Evolutionary conservation across 1,284 basidiomycete species (phyloP), one percentile per base, ranked within the genome.

Genomic region (Ustilago bromivora): DNA sequence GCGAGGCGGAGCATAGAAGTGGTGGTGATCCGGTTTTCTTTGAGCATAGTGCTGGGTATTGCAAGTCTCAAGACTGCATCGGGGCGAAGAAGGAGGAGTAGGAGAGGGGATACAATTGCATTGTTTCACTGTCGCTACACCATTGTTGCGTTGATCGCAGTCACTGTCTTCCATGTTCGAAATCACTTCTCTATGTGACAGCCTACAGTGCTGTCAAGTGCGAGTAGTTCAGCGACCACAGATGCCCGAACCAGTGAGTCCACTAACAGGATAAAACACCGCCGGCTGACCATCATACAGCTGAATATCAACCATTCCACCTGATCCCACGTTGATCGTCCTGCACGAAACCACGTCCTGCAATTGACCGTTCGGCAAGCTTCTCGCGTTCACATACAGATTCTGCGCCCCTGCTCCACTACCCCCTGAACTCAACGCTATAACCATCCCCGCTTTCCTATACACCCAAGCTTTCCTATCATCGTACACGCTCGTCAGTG

Each of bases 391-490:
- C 60, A 84, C 73, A 17, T 84, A 65, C 7, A 79, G 81, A 4
- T 78, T 70, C 31, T 83, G 86, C 55, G 87, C 86, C 1, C 88
- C 85, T 13, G 85, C 79, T 43, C 81, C 84, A 9, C 87, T 86
- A 41, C 92, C 92, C 35, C 88, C 86, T 86, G 93, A 93, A 19
- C 91, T 90, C 59, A 93, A 85, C 17, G 93, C 88, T 8, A 90
- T 87, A 55, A 93, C 88, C 72, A 94, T 85, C 1, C 92, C 91
- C 0, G 89, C 87, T 85, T 93, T 93, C 56, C 88, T 89, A 34
- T 92, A 84, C 0, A 88, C 90, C 49, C 93, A 86, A 0, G 90
- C 88, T 66, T 89, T 13, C 15, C 32, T n/a, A 28, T 63, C 9
- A 31, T 19, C 56, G 36, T 38, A 56, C 47, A 41, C 23, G 5